A percentile compares a stretch with the other conserved stretches of the same genome.
These are phyloP conservation scores for Acacia melanoxylon DNA, from an alignment of 306 rosid species.

Conservation along the genomic window DNA sequence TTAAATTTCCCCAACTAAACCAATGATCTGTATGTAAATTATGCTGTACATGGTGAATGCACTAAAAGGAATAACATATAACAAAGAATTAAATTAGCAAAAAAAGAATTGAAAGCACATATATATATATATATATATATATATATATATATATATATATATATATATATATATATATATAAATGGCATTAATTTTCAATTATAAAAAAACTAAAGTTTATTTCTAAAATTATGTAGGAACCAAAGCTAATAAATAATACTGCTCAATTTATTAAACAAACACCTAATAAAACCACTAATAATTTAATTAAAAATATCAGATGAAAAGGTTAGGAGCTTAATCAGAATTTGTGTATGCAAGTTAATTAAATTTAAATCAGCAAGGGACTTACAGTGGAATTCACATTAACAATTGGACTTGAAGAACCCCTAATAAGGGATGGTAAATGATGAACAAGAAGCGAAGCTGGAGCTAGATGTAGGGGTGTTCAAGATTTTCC, in stretches of 20 bases:
- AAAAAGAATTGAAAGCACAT: no score
- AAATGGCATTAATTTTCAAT: not conserved
- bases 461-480: no score
- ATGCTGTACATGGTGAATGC: not conserved
- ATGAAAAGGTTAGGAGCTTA: not conserved
- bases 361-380: not conserved
- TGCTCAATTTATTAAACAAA: not conserved
- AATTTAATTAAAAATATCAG: constrained; percentile 1
- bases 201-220: not conserved
- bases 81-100: constrained; percentile 2
- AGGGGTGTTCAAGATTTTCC: no score
- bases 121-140: no score
- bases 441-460: no score
- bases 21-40: not conserved
- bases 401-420: constrained; percentile 88
- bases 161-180: no score
- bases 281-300: not conserved
- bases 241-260: constrained; percentile 12
- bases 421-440: constrained; percentile 7
- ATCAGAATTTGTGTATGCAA: not conserved
- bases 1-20: not conserved
- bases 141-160: no score
- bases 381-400: constrained; percentile 72
- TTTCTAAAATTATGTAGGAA: constrained; percentile 3
- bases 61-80: not conserved